Evolutionary conservation across 2,329 filamentous ascomycete genomes (phyloP), one percentile per base, ranked within the genome.

Genomic region (Emericellopsis atlantica): DNA sequence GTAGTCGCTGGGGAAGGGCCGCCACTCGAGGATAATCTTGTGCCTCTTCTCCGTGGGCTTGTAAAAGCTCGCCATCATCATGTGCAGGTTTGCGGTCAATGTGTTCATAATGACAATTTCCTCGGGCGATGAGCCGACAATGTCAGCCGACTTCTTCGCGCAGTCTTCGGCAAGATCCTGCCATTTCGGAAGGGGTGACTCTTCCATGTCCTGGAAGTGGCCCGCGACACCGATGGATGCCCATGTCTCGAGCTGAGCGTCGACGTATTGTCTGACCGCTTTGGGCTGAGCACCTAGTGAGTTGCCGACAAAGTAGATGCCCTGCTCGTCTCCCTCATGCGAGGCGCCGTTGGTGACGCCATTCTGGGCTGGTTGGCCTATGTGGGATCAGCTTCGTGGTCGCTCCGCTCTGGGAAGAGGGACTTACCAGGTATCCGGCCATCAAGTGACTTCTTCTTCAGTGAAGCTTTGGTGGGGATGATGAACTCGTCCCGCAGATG

Each of bases 51-150:
- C 54, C 0, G 70, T 81, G 0, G 86, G 86, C 40, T 65, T 69
- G 62, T 90, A 94, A 62, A 94, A 93, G 60, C 81, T 85, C 7
- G 83, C 80, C 79, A 94, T 79, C 52, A 92, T 66, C 14, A 93
- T 60, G 57, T 94, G 86, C 44, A 94, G 57, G 57, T 93, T 93
- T 18, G 72, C 76, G 2, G 85, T 94, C 52, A 95, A 61, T 1
- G 84, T 89, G 56, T 88, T 85, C 88, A 95, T 95, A 39, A 89
- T 75, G 40, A 86, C 85, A 14, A 94, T 79, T 61, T 95, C 87
- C 40, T 69, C 69, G 1, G 78, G 62, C 3, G 72, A 64, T 0
- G 85, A 84, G 15, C 88, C 88, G 10, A 95, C 80, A 15, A 95
- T 66, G 24, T 75, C 77, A 2, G 82, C 76, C 53, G 82, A 84